Evolutionary conservation across 208 protist genomes (phyloP), one percentile per base, ranked within the genome.

Genomic region (Vickermania ingenoplastis): DNA sequence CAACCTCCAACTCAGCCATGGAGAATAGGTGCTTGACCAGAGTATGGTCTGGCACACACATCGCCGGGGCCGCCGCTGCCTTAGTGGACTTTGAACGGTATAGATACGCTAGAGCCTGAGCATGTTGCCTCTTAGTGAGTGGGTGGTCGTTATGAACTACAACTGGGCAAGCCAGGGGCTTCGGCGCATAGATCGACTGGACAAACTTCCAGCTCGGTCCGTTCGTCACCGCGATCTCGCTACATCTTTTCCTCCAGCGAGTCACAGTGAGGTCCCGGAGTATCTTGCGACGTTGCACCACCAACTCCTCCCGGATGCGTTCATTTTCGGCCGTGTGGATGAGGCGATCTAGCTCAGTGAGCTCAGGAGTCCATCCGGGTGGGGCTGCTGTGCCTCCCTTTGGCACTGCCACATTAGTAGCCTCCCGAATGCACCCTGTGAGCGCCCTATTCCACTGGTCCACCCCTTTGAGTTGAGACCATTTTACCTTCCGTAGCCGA

Each of bases 11-110:
- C 27, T 65, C 60, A 3, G 48, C 60, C 52, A 65, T 57, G 51
- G 41, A 52, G 49, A 58, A 58, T 1, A 26, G 4, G 5, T 4
- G 24, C 28, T 36, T 25, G 11, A 31, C 48, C 27, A 26, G 27
- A 7, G 27, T 23, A 4, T 31, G 60, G 14, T 45, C 13, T 13
- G 60, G 60, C 3, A 58, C 2, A 1, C 11, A 5, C 3, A 13
- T 1, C 26, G 4, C 7, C 3, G 60, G 30, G 2, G 60, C 49
- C 5, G 41, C 4, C 17, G 51, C 50, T 31, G 55, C 50, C 4
- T 36, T 57, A 3, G 51, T 65, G 21, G 60, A 65, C 24, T 65
- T 65, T 2, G 11, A 17, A 5, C 17, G n/a, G 41, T 65, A 57
- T 31, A 23, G 31, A 14, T 57, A 51, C 23, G 28, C 51, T 7